Percentiles rank a stretch among this genome's conserved stretches.
These are phyloP conservation scores for Dictyostelium discoideum DNA, from an alignment of 78 protist genomes.

Conservation along the genomic window DNA sequence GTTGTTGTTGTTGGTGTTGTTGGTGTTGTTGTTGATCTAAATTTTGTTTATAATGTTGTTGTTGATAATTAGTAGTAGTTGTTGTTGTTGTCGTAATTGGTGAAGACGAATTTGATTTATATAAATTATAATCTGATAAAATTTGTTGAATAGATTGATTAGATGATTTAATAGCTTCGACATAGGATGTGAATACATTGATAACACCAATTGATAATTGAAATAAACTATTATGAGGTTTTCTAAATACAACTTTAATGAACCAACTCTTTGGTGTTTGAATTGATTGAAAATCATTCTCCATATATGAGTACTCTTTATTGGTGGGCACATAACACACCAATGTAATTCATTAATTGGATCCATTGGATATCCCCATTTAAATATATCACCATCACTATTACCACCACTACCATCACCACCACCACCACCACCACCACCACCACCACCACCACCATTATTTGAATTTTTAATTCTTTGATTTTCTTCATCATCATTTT, in stretches of 20 bases:
- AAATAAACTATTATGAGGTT: constrained; percentile 31
- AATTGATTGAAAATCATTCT: constrained; percentile 25
- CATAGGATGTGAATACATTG: constrained; percentile 31
- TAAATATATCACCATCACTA: constrained; percentile 16
- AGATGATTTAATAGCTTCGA: constrained; percentile 21
- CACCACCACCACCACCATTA: neutral
- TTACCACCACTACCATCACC: neutral
- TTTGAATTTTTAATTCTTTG: neutral
- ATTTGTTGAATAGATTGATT: constrained; percentile 9
- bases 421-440: neutral
- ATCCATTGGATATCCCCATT: constrained; percentile 79
- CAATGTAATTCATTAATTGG: constrained; percentile 64
- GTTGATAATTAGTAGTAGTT: neutral
- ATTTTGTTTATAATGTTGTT: neutral
- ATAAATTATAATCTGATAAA: constrained; percentile 35
- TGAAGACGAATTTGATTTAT: neutral
- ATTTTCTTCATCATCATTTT: constrained; percentile 48
- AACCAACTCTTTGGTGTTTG: constrained; percentile 77
- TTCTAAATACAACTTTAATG: constrained; percentile 43
- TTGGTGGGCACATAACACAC: constrained; percentile 75
- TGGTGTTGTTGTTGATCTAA: neutral
- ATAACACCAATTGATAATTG: constrained; percentile 26
- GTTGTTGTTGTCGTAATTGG: neutral
- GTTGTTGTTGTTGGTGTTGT: neutral
- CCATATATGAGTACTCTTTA: constrained; percentile 50